A percentile compares a stretch with the other conserved stretches of the same genome.
phyloP scores from a whole-genome alignment of 192 early-diverging fungal genomes.

The Glomus cerebriforme region DNA sequence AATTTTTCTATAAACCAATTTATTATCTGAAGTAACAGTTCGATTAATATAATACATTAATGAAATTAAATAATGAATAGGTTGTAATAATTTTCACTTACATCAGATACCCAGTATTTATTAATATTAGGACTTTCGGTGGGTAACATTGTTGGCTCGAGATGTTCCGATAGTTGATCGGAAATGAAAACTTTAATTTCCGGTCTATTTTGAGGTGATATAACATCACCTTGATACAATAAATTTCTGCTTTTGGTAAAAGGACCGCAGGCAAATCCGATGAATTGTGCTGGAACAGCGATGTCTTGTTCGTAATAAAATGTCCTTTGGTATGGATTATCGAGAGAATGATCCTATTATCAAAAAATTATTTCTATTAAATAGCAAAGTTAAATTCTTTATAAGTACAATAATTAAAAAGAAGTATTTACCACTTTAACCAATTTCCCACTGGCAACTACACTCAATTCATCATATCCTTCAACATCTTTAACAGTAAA shows the following conservation, averaged over 20 bases:
- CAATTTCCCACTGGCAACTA: slow-evolving; percentile 72
- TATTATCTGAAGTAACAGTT: neutral
- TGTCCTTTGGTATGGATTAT: slow-evolving; percentile 58
- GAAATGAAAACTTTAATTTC: neutral
- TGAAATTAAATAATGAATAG: neutral
- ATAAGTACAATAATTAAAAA: neutral
- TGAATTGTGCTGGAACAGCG: slow-evolving; percentile 67
- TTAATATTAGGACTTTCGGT: neutral
- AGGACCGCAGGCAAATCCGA: slow-evolving; percentile 75
- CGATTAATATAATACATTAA: neutral
- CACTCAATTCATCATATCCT: slow-evolving; percentile 52
- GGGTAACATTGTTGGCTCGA: neutral
- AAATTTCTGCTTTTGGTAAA: slow-evolving; percentile 35
- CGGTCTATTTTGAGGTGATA: neutral
- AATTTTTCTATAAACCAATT: neutral
- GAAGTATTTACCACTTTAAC: slow-evolving; percentile 49
- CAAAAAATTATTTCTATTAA: neutral
- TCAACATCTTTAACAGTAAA: slow-evolving; percentile 66
- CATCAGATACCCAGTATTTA: neutral
- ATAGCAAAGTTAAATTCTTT: neutral
- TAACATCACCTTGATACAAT: slow-evolving; percentile 3
- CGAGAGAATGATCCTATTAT: slow-evolving; percentile 56
- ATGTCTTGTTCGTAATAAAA: slow-evolving; percentile 70
- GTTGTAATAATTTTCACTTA: neutral
- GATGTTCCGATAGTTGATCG: neutral